Conservation (phyloP, 768 basidiomycete species). For the Leucosporidium creatinivorum region DNA sequence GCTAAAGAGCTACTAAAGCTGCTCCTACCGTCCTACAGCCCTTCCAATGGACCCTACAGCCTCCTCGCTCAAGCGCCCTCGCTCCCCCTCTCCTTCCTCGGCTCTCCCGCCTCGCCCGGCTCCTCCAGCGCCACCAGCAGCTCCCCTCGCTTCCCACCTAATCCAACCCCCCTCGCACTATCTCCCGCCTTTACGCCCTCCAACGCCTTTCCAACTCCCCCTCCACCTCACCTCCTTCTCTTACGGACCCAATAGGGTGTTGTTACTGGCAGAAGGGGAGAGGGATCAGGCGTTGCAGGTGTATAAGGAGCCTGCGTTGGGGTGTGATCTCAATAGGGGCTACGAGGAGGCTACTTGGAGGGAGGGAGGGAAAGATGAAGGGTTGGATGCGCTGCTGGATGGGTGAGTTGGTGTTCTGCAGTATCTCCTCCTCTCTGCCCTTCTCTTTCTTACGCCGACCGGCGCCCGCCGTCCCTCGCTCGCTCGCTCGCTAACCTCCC, state of each 20-base stretch:
- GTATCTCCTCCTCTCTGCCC: not conserved
- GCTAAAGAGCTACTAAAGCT: too few relatives aligned
- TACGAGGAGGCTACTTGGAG: conserved; percentile 69
- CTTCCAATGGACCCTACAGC: too few relatives aligned
- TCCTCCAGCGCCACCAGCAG: not conserved
- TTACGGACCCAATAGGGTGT: conserved; percentile 34
- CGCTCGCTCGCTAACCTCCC: not conserved
- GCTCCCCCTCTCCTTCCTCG: conserved; percentile 26
- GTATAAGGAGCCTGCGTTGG: conserved; percentile 28
- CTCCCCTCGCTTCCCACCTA: conserved; percentile 23
- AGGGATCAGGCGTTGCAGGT: conserved; percentile 24
- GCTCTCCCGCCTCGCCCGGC: conserved; percentile 16
- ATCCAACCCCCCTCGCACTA: conserved; percentile 7
- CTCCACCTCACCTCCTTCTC: conserved; percentile 34
- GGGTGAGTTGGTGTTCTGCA: conserved; percentile 12
- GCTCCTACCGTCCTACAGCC: too few relatives aligned
- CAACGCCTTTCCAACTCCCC: conserved; percentile 23
- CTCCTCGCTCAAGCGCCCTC: not conserved
- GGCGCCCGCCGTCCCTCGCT: not conserved
- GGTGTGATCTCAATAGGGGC: conserved; percentile 54
- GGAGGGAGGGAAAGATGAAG: conserved; percentile 58
- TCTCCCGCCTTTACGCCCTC: not conserved
- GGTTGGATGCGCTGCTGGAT: conserved; percentile 47
- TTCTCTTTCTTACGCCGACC: too few relatives aligned
- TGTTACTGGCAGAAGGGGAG: conserved; percentile 17